Conservation (phyloP, 176 grass and related monocot genomes). For the barley (Hordeum vulgare) region MorexV3_pseudomolecules_assembly NC_058521.1:94435732-94436231, state of each 20-base stretch:
- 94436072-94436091: neutral
- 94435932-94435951: neutral
- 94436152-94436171: neutral
- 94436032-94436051: neutral
- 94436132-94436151: neutral
- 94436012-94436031: neutral
- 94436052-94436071: neutral
- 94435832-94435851: neutral
- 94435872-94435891: neutral
- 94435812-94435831: neutral
- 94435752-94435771: neutral
- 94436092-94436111: neutral
- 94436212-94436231: neutral
- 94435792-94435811: neutral
- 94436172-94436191: neutral
- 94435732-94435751: neutral
- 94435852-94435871: neutral
- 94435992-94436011: neutral
- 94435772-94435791: neutral
- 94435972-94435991: neutral
- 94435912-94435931: neutral
- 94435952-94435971: neutral
- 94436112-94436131: neutral
- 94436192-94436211: neutral
- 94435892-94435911: constrained; percentile 8